A percentile compares a stretch with the other conserved stretches of the same genome.
Evolutionary conservation across 1,284 basidiomycete genomes (phyloP).

Genomic region (Cryptococcus hybrid): DNA sequence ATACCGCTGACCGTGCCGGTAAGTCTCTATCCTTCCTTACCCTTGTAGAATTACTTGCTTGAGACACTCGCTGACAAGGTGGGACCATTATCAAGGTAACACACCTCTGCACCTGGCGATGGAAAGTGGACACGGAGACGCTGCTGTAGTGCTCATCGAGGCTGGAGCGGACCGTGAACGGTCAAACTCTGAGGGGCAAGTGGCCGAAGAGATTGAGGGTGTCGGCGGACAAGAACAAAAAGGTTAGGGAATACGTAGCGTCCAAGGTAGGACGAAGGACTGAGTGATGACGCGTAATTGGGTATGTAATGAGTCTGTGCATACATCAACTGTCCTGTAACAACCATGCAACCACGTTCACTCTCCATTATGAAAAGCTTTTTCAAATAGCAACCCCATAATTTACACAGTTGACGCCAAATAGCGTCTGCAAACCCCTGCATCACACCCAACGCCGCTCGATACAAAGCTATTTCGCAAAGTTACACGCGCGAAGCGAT

Average conservation of each 20-base stretch:
- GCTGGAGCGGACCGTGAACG: constrained; percentile 86
- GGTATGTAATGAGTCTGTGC: too few species aligned
- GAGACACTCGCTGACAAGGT: background rate
- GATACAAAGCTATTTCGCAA: too few species aligned
- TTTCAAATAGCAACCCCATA: too few species aligned
- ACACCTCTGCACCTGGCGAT: constrained; percentile 94
- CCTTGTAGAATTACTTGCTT: too few species aligned
- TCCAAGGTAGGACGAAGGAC: constrained; percentile 45
- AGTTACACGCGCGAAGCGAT: too few species aligned
- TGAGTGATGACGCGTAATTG: constrained; percentile 12
- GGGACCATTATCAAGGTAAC: constrained; percentile 61
- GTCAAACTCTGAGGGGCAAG: constrained; percentile 78
- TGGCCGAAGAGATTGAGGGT: constrained; percentile 78
- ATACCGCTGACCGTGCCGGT: constrained; percentile 82
- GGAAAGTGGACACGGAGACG: constrained; percentile 89
- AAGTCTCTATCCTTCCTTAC: constrained; percentile 26
- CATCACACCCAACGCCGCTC: too few species aligned
- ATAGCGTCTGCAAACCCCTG: too few species aligned
- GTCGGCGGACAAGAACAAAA: constrained; percentile 84
- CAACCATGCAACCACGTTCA: too few species aligned
- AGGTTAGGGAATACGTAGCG: constrained; percentile 67
- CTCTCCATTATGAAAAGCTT: too few species aligned
- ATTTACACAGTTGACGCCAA: too few species aligned
- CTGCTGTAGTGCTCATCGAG: constrained; percentile 82
- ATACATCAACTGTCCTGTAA: too few species aligned